Base-by-base conservation (phyloP, 192 early-diverging fungal species). In the Linnemannia hyalina region DNA sequence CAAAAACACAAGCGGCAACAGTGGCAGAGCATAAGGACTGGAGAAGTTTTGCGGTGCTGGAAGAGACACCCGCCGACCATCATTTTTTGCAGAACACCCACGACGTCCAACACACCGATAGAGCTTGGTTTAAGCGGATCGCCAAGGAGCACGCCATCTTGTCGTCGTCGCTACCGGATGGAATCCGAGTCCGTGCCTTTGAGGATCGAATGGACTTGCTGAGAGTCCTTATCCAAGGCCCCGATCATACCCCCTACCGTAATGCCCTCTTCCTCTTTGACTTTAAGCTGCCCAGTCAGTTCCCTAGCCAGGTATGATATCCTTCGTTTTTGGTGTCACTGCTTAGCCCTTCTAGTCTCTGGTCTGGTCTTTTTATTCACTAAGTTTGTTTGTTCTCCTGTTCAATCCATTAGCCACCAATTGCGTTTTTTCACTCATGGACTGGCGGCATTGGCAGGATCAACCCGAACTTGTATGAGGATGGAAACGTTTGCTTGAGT, bases 401-500 rank as follows among this genome's bases (percentile, higher is more conserved):
- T 54, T 60, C 10, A 11, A 13, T 1, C 20, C 6, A n/a, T 26
- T 68, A 81, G 78, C 92, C 93, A n/a, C 93, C 92, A 10, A 26
- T 68, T 22, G 90, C 91, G 7, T 88, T 77, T 80, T 93, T 92
- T 78, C 91, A 94, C 76, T 90, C 88, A 0, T 93, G 89, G 90
- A 92, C 92, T 7, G 87, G 83, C 15, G 91, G 92, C 7, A 80
- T 92, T 26, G 92, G 92, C 46, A 80, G 90, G 71, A 83, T 93
- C 49, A 93, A 93, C 69, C 92, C 92, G 11, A 93, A 93, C 75
- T 52, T 93, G 29, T 93, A 93, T 72, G 92, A 93, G 76, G 90
- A 91, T 74, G 90, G 91, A 22, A 92, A 93, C 76, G 92, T 93
- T 2, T 93, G 92, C 44, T 84, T 93, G 26, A 92, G 90, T 63